phyloP scores from a whole-genome alignment of 148 eudicot genomes.

The Amaranthus hypochondriacus region DNA sequence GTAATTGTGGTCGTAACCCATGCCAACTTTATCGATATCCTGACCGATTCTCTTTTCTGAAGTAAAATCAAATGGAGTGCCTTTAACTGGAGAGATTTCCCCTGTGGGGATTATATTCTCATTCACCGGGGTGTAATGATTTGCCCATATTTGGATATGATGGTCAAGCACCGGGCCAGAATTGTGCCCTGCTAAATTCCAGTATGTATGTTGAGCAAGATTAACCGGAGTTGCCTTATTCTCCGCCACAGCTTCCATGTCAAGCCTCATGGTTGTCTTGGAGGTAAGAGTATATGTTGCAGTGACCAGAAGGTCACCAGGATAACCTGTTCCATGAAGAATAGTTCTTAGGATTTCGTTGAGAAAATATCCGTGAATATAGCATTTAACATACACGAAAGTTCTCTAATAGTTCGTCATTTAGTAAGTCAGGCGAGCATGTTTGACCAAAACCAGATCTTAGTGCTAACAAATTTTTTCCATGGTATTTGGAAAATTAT shows the following conservation, averaged over 20 bases:
- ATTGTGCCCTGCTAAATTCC: slow-evolving; percentile 86
- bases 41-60: slow-evolving; percentile 68
- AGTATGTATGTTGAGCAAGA: slow-evolving; percentile 93
- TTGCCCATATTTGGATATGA: slow-evolving; percentile 61
- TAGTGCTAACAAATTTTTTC: not conserved
- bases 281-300: slow-evolving; percentile 87
- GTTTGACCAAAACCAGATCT: not conserved
- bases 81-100: slow-evolving; percentile 68
- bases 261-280: slow-evolving; percentile 72
- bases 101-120: slow-evolving; percentile 73
- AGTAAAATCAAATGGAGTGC: slow-evolving; percentile 84
- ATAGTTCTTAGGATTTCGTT: not conserved
- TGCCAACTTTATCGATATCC: slow-evolving; percentile 63
- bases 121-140: slow-evolving; percentile 76
- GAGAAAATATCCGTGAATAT: not conserved
- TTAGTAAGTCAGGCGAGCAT: not conserved
- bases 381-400: not conserved
- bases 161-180: slow-evolving; percentile 76
- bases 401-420: not conserved
- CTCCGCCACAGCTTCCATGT: slow-evolving; percentile 93
- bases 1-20: slow-evolving; percentile 93
- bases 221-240: slow-evolving; percentile 84
- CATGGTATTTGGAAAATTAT: not conserved
- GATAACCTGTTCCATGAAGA: slow-evolving; percentile 55
- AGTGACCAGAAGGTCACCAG: slow-evolving; percentile 71